Evolutionary conservation across 2,329 filamentous ascomycete genomes (phyloP), one percentile per base, ranked within the genome.

Genomic region (Beauveria sp.): DNA sequence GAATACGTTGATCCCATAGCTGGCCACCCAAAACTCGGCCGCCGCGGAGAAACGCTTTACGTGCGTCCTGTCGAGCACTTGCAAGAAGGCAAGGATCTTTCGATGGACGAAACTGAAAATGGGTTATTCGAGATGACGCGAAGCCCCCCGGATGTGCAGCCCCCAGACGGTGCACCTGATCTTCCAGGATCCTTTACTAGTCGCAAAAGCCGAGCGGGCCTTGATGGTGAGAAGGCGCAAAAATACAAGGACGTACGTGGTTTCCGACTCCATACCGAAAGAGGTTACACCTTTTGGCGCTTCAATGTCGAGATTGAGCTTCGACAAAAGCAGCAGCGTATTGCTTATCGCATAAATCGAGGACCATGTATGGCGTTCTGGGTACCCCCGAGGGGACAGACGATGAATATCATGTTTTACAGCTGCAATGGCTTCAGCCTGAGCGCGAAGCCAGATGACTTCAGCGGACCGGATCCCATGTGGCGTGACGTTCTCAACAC

Each of bases 331-430:
- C 90, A 98, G 74, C 86, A 93, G 68, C 88, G 93, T 45, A 89
- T 99, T 65, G 93, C 93, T 0, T 99, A 99, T 74, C 90, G 93
- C 59, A 96, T 99, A 77, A 99, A 99, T 70, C 83, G 88, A 52
- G 93, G 95, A 0, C 93, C 93, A 6, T 86, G 91, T 2, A 86
- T 90, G 58, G 91, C 89, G 1, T 99, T 99, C 73, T 99, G 95
- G 93, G 91, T 99, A 0, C 95, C 96, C 5, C 89, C 88, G 38
- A 84, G 81, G 55, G 88, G 86, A 18, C 83, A 96, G 72, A 85
- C 89, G 2, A 99, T 99, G 95, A 97, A 98, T 76, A 90, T 97
- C 72, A 96, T 98, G 92, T 99, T 97, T 77, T 85, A 98, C 77
- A 96, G 90, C 72, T 96, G 95, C 78, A 99, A 99, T 72, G 95